Evolutionary conservation across 495 filamentous ascomycete genomes (phyloP).

Genomic region (Hyaloscypha hepaticicola): DNA sequence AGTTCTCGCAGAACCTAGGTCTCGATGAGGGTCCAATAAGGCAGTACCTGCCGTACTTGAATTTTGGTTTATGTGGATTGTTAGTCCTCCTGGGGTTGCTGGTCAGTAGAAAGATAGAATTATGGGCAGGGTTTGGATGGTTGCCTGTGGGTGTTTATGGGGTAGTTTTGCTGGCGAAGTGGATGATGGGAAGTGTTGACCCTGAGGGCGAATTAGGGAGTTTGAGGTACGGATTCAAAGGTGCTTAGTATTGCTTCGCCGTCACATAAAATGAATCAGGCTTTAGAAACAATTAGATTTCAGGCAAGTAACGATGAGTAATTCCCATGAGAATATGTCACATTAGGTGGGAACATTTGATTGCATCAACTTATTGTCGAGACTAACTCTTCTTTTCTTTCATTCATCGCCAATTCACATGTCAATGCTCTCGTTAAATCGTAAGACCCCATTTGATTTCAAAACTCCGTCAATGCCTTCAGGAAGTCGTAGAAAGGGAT

Average conservation of each 20-base stretch:
- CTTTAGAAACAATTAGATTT: neutral
- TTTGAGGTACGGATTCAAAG: constrained; percentile 59
- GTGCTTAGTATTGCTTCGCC: constrained; percentile 42
- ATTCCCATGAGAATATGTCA: neutral
- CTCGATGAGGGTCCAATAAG: constrained; percentile 37
- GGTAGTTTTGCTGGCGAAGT: constrained; percentile 48
- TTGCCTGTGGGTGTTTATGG: constrained; percentile 47
- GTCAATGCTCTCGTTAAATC: constrained; percentile 93
- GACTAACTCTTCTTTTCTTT: neutral
- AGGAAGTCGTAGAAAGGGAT: constrained; percentile 46
- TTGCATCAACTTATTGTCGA: neutral
- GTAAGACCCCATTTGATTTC: constrained; percentile 78
- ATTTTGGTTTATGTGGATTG: constrained; percentile 42
- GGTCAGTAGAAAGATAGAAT: constrained; percentile 40
- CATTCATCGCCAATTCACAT: constrained; percentile 53
- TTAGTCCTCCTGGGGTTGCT: constrained; percentile 45
- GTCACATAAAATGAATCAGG: neutral
- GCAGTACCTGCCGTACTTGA: constrained; percentile 48
- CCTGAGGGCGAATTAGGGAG: constrained; percentile 51
- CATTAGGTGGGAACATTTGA: neutral
- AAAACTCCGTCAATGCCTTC: constrained; percentile 85
- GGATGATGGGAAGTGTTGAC: constrained; percentile 54
- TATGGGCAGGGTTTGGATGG: constrained; percentile 28
- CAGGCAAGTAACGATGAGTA: neutral
- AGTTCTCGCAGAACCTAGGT: neutral